Evolutionary conservation across 2,329 filamentous ascomycete genomes (phyloP).

Genomic region (Calonectria henricotiae): DNA sequence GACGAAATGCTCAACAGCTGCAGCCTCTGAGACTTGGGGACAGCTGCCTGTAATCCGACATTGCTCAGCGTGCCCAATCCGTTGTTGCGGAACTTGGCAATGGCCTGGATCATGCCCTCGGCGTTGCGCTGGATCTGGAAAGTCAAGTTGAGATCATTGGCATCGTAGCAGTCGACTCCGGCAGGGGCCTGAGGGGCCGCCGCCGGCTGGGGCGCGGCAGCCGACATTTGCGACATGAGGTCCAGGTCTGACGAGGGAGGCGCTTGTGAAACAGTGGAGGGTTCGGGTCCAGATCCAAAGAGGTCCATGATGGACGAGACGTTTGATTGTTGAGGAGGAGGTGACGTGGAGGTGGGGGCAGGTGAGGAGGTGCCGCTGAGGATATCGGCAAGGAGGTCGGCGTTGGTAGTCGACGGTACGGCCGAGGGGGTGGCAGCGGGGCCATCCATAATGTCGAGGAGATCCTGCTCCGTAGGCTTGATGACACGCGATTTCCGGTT

Average conservation of each 20-base stretch:
- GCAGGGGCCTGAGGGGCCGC: slow-evolving; percentile 62
- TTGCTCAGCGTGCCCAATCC: slow-evolving; percentile 77
- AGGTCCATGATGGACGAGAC: slow-evolving; percentile 91
- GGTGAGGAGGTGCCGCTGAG: slow-evolving; percentile 80
- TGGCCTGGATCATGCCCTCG: slow-evolving; percentile 84
- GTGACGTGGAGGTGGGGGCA: slow-evolving; percentile 58
- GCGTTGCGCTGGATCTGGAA: slow-evolving; percentile 89
- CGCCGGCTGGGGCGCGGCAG: slow-evolving; percentile 63
- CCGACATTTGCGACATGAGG: slow-evolving; percentile 66
- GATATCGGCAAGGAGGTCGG: slow-evolving; percentile 93
- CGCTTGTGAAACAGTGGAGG: slow-evolving; percentile 54
- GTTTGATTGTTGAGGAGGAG: slow-evolving; percentile 71
- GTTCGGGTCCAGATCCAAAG: slow-evolving; percentile 72
- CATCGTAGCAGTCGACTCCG: slow-evolving; percentile 84
- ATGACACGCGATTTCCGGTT: slow-evolving; percentile 84
- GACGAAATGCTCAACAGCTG: slow-evolving; percentile 93
- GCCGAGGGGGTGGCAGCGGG: slow-evolving; percentile 70
- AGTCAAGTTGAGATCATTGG: slow-evolving; percentile 86
- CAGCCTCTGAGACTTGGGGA: slow-evolving; percentile 96
- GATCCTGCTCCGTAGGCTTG: slow-evolving; percentile 91
- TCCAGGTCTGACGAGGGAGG: slow-evolving; percentile 65
- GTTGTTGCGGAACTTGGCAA: slow-evolving; percentile 87
- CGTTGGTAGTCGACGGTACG: slow-evolving; percentile 77
- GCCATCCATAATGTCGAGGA: slow-evolving; percentile 93
- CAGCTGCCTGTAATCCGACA: slow-evolving; percentile 92